These are phyloP conservation scores for Friedmanniomyces endolithicus DNA, from an alignment of 495 filamentous ascomycete species.

Conservation along the genomic window DNA sequence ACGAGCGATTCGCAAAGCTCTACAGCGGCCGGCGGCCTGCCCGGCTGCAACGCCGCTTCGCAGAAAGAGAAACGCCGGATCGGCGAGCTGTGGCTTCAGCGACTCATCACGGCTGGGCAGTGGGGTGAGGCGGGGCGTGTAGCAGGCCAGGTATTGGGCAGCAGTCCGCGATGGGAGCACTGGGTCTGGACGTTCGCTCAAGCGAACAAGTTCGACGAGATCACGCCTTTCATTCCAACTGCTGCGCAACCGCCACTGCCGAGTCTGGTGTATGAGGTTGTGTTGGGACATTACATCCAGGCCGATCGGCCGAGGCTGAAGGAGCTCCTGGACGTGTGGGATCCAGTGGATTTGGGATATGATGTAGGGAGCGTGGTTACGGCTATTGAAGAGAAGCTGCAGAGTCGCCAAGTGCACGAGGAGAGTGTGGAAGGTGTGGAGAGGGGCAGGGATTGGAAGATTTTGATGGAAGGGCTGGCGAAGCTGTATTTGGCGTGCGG, in stretches of 20 bases:
- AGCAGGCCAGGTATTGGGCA: constrained; percentile 67
- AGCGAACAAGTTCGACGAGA: constrained; percentile 74
- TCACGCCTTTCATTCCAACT: constrained; percentile 69
- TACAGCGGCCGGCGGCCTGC: constrained; percentile 32
- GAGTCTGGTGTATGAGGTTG: constrained; percentile 69
- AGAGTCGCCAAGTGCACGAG: constrained; percentile 51
- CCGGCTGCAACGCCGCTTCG: constrained; percentile 43
- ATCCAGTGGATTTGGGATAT: constrained; percentile 57
- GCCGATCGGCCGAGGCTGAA: constrained; percentile 54
- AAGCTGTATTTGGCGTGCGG: constrained; percentile 70
- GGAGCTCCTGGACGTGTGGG: constrained; percentile 74
- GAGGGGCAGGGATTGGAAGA: constrained; percentile 65
- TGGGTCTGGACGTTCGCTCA: constrained; percentile 87
- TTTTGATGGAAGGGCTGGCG: constrained; percentile 69
- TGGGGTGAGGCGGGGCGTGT: constrained; percentile 68
- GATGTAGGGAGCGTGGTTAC: constrained; percentile 55
- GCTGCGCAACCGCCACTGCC: constrained; percentile 67
- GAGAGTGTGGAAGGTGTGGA: constrained; percentile 55
- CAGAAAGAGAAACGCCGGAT: constrained; percentile 86
- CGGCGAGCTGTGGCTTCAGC: constrained; percentile 84
- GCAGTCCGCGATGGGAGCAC: constrained; percentile 77
- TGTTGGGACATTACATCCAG: constrained; percentile 74
- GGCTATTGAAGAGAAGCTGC: constrained; percentile 61
- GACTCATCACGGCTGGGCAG: constrained; percentile 56
- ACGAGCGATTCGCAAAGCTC: constrained; percentile 52